These are phyloP conservation scores for Trichoderma gracile DNA, from an alignment of 2,329 filamentous ascomycete species.

Conservation along the genomic window DNA sequence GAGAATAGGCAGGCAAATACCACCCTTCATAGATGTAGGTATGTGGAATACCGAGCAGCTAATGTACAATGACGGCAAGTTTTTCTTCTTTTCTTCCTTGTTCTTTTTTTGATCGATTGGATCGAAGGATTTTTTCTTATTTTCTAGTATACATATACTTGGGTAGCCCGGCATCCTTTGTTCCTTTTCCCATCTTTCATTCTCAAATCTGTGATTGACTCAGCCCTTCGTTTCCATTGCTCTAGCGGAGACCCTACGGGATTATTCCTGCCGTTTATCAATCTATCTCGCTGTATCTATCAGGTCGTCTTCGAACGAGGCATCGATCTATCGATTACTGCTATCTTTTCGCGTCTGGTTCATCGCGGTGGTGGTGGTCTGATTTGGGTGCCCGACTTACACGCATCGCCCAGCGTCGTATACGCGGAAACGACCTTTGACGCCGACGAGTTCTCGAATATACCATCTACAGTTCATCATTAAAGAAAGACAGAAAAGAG, in stretches of 20 bases:
- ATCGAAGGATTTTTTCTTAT: background rate
- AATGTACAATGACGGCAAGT: slow-evolving; percentile 14
- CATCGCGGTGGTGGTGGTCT: background rate
- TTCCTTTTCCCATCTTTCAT: background rate
- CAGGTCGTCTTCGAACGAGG: too few species aligned
- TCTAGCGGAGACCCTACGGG: too few species aligned
- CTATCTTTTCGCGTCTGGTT: too few species aligned
- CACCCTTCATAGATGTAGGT: too few species aligned
- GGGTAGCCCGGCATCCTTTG: background rate
- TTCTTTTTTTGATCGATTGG: background rate
- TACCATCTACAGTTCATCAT: background rate
- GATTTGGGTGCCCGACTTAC: background rate
- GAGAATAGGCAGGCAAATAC: background rate
- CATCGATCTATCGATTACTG: too few species aligned
- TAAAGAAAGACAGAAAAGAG: background rate
- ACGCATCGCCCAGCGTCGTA: background rate
- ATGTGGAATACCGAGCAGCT: background rate
- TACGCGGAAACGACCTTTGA: background rate
- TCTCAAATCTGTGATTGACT: too few species aligned
- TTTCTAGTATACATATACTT: background rate
- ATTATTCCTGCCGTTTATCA: too few species aligned
- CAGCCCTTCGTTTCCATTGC: too few species aligned
- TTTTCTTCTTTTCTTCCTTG: too few species aligned
- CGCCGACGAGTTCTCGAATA: background rate
- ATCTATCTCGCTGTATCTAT: too few species aligned